phyloP scores from a whole-genome alignment of 1,139 yeast genomes.

The Pichia sp. region DNA sequence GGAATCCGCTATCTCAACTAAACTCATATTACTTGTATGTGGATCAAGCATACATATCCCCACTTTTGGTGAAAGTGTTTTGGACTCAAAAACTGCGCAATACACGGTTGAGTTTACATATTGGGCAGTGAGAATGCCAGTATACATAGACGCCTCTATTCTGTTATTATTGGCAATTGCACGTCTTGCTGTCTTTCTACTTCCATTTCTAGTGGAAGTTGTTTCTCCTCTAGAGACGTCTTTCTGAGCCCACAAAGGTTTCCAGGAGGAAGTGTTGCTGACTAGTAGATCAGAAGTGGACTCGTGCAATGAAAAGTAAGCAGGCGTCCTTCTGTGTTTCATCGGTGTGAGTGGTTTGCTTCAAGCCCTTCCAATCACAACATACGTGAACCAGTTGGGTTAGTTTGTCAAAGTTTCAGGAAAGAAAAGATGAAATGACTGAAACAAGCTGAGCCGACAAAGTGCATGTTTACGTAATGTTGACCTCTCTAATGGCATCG shows the following conservation, averaged over 20 bases:
- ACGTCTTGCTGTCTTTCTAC: background rate
- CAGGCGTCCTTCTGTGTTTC: background rate
- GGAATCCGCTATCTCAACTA: slow-evolving; percentile 39
- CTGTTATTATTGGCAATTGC: background rate
- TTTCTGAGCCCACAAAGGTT: slow-evolving; percentile 11
- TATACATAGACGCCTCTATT: slow-evolving; percentile 1
- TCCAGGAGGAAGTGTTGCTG: slow-evolving; percentile 7
- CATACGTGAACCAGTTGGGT: too few species aligned
- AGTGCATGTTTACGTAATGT: slow-evolving; percentile 9
- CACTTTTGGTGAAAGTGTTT: slow-evolving; percentile 32
- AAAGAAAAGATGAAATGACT: too few species aligned
- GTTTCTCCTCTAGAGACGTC: background rate
- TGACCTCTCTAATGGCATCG: slow-evolving; percentile 20
- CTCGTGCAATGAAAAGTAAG: slow-evolving; percentile 8
- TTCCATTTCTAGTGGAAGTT: background rate
- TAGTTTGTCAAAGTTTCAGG: too few species aligned
- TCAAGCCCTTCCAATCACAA: too few species aligned
- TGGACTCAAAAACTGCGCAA: slow-evolving; percentile 32
- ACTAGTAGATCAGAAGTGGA: slow-evolving; percentile 6
- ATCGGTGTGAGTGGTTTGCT: background rate
- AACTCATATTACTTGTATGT: slow-evolving; percentile 35
- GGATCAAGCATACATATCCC: slow-evolving; percentile 38
- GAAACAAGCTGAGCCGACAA: background rate
- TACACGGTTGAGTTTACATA: slow-evolving; percentile 10
- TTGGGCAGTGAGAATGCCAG: slow-evolving; percentile 5